Percentiles rank a stretch among this genome's conserved stretches.
Conservation (phyloP, 306 rosid species). For the Alnus rubra region DNA sequence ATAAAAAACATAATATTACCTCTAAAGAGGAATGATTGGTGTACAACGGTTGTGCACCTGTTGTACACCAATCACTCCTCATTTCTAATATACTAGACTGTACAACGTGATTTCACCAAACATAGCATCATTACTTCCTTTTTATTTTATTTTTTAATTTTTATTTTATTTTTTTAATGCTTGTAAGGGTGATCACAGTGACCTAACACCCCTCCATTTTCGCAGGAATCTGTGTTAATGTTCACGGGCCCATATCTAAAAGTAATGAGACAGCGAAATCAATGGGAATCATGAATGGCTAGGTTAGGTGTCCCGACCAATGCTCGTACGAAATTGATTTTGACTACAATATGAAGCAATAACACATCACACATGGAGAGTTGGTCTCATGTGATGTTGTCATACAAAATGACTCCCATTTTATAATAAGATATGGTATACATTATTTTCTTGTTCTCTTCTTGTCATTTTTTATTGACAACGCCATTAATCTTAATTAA, state of each 20-base stretch:
- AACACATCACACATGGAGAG: not conserved
- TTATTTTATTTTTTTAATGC: too few relatives aligned
- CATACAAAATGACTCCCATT: not conserved
- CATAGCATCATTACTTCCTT: not conserved
- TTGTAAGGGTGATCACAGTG: not conserved
- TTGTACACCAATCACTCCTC: too few relatives aligned
- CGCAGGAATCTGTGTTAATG: not conserved
- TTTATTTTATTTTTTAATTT: too few relatives aligned
- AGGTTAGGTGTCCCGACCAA: not conserved
- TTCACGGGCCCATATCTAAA: conserved; percentile 2
- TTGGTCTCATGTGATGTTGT: conserved; percentile 15
- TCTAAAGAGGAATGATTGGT: too few relatives aligned
- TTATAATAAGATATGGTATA: too few relatives aligned
- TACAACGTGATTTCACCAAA: too few relatives aligned
- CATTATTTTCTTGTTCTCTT: too few relatives aligned
- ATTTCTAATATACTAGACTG: too few relatives aligned
- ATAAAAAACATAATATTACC: too few relatives aligned
- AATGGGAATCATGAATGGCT: not conserved
- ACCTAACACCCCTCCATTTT: not conserved
- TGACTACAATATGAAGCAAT: not conserved
- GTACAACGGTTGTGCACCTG: too few relatives aligned
- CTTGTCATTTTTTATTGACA: too few relatives aligned
- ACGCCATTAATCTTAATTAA: too few relatives aligned
- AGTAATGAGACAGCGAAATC: not conserved
- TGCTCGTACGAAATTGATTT: not conserved